These are phyloP conservation scores for Aspergillus glaucus DNA, from an alignment of 2,329 filamentous ascomycete species.

Conservation along the genomic window DNA sequence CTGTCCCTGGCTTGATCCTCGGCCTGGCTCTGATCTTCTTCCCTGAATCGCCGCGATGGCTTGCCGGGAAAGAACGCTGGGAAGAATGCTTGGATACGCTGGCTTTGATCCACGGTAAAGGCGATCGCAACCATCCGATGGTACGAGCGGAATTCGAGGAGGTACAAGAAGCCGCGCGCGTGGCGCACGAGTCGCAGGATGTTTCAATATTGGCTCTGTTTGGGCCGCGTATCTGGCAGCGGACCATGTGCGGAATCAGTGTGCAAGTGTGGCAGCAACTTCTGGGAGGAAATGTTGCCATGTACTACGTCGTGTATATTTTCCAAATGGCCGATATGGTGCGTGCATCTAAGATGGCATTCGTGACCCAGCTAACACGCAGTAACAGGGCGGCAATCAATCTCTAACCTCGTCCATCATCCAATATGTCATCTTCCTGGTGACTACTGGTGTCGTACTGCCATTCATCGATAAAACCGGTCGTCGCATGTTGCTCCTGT, in stretches of 20 bases:
- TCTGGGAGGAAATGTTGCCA: conserved; percentile 52
- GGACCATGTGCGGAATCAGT: conserved; percentile 47
- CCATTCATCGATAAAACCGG: conserved; percentile 47
- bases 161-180: conserved; percentile 27
- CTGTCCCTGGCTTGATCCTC: conserved; percentile 53
- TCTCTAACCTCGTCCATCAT: conserved; percentile 50
- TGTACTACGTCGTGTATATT: conserved; percentile 57
- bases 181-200: conserved; percentile 28
- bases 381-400: conserved; percentile 28
- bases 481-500: conserved; percentile 43
- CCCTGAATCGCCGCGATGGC: conserved; percentile 57
- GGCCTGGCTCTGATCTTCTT: conserved; percentile 52
- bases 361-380: conserved; percentile 4
- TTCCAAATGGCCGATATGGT: conserved; percentile 54
- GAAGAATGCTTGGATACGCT: conserved; percentile 48
- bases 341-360: neutral
- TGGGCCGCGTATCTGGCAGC: conserved; percentile 44
- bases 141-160: conserved; percentile 49
- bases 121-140: conserved; percentile 48
- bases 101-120: conserved; percentile 52
- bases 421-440: conserved; percentile 52
- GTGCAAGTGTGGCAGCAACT: conserved; percentile 55
- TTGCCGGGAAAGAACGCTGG: conserved; percentile 54
- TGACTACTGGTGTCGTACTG: conserved; percentile 47
- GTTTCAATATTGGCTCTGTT: conserved; percentile 39